Percentiles rank a stretch among this genome's conserved stretches.
Evolutionary conservation across 495 filamentous ascomycete species (phyloP).

Genomic region (Cryomyces antarcticus): DNA sequence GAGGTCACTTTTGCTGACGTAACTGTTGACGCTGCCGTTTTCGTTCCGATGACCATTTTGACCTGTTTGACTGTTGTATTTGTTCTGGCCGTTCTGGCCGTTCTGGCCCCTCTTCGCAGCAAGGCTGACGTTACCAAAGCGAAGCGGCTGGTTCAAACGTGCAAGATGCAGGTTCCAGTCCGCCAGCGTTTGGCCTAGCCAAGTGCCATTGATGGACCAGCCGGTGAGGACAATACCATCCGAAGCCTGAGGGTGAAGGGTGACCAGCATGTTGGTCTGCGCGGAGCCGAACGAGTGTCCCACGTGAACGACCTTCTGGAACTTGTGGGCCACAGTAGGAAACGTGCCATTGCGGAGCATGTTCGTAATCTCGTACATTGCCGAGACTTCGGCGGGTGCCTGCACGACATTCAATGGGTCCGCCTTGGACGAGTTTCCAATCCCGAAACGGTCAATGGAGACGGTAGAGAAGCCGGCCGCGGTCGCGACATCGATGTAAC

Average conservation of each 20-base stretch:
- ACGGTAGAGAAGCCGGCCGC: constrained; percentile 31
- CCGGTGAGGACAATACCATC: constrained; percentile 40
- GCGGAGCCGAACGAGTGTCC: constrained; percentile 34
- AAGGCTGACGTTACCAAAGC: constrained; percentile 13
- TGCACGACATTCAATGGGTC: constrained; percentile 36
- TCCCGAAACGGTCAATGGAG: constrained; percentile 35
- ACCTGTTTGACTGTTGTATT: no score
- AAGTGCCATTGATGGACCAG: constrained; percentile 24
- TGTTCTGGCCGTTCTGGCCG: no score
- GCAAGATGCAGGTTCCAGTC: constrained; percentile 29
- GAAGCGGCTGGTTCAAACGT: constrained; percentile 22
- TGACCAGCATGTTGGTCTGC: constrained; percentile 24
- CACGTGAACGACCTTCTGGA: constrained; percentile 32
- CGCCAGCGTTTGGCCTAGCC: constrained; percentile 16
- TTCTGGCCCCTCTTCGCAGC: no score
- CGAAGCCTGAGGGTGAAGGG: constrained; percentile 27
- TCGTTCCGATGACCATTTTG: no score
- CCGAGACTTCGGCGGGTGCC: constrained; percentile 28
- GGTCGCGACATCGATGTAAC: constrained; percentile 33
- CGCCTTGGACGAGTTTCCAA: constrained; percentile 33
- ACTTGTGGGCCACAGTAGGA: constrained; percentile 7
- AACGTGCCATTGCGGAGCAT: constrained; percentile 22
- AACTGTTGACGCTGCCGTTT: no score
- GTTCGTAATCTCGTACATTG: constrained; percentile 26
- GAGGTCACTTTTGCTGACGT: neutral